Conservation (phyloP, 768 basidiomycete genomes). For the Butyriboletus loyo region DNA sequence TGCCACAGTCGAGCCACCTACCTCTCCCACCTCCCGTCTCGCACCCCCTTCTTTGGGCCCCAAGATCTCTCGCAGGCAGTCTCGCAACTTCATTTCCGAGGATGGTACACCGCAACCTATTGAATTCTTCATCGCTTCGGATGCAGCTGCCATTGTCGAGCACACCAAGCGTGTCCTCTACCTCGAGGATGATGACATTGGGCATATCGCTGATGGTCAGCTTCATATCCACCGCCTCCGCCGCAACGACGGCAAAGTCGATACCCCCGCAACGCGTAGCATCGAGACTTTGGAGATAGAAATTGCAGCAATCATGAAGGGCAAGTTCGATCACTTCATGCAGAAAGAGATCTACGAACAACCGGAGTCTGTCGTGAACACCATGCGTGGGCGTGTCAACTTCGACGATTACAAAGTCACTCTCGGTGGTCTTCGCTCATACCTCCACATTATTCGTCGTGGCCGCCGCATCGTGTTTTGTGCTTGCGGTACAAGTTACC, state of each 20-base stretch:
- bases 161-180: slow-evolving; percentile 99
- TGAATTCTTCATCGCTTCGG: slow-evolving; percentile 99
- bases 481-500: slow-evolving; percentile 98
- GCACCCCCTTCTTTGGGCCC: slow-evolving; percentile 57
- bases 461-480: slow-evolving; percentile 93
- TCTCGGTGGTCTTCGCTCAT: slow-evolving; percentile 92
- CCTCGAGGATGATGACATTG: slow-evolving; percentile 98
- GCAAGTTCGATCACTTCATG: slow-evolving; percentile 99
- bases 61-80: slow-evolving; percentile 90
- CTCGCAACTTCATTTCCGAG: slow-evolving; percentile 96
- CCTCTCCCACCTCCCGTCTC: slow-evolving; percentile 61
- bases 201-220: slow-evolving; percentile 95
- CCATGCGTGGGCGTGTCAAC: slow-evolving; percentile 99
- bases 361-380: slow-evolving; percentile 99
- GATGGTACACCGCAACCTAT: slow-evolving; percentile 98
- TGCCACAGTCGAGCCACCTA: slow-evolving; percentile 41
- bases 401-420: slow-evolving; percentile 91
- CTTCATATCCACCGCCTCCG: slow-evolving; percentile 98
- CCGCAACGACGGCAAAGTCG: slow-evolving; percentile 69
- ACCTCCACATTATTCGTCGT: slow-evolving; percentile 93
- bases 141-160: slow-evolving; percentile 93
- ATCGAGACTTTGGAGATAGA: slow-evolving; percentile 99
- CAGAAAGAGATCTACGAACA: slow-evolving; percentile 99
- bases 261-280: slow-evolving; percentile 68
- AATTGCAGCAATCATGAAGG: slow-evolving; percentile 99